Evolutionary conservation across 441 rosid species (phyloP), one percentile per base, ranked within the genome.

Genomic region (Metrosideros polymorpha): DNA sequence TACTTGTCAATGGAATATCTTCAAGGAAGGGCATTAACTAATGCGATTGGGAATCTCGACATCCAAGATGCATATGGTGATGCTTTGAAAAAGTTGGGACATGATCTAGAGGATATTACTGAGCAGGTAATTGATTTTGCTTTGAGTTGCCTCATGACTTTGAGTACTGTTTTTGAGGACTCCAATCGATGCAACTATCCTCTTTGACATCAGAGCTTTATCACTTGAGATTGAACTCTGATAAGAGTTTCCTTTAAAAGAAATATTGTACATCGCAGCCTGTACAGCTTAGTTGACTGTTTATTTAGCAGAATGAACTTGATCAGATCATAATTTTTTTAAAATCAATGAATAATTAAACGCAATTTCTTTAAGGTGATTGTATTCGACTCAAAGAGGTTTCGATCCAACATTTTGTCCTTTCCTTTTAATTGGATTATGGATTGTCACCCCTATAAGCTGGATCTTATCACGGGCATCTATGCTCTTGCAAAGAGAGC

Each of bases 1-100:
- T 98, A 98, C 92, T 90, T 98, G 85, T 98, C 99, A 50, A 98
- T 98, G 99, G 99, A 98, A 86, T 98, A 92, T 91, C 99, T 96
- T 87, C 99, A 95, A 95, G 99, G 99, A 83, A 95, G 99, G 82
- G 96, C 99, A 88, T 91, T 98, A 92, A 95, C 94, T 3, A 96
- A 96, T 89, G 98, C 99, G 0, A 93, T 98, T 86, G 99, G 99
- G 53, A 98, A 93, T 86, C 91, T 98, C 71, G 90, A 91, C 82
- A 88, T 96, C 91, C 92, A 91, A 88, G 91, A 94, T 91, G 96
- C 98, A 19, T 95, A 96, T 89, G 96, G 95, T 84, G 95, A 92
- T 85, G 99, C 99, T 84, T 88, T 98, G 27, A 95, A 92, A 61
- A 91, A 90, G 89, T 89, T 96, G 66, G 99, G 99, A 76, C 95